These are phyloP conservation scores for Daldinia eschscholtzii DNA, from an alignment of 2,329 filamentous ascomycete genomes.

Conservation along the genomic window DNA sequence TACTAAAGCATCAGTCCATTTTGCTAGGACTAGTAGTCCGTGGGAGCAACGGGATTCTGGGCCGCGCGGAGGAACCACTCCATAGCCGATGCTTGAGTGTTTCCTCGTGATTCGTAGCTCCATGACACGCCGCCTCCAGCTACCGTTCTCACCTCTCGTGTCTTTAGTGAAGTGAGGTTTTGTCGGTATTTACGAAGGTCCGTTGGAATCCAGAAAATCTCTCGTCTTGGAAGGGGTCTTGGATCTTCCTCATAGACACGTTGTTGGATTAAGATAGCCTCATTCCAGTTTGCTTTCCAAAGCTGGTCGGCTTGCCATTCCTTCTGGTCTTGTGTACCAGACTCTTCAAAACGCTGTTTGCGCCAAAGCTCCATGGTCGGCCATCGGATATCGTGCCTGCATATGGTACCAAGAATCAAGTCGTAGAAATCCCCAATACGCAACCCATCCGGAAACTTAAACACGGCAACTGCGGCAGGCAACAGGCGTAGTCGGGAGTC, in stretches of 20 bases:
- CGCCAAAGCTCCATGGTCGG: not conserved
- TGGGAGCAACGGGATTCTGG: not conserved
- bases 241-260: not conserved
- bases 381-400: not conserved
- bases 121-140: not conserved
- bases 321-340: not conserved
- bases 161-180: not conserved
- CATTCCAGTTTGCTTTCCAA: not conserved
- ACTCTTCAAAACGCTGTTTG: not conserved
- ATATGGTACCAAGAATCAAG: slow-evolving; percentile 1
- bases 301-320: not conserved
- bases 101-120: not conserved
- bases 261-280: not conserved
- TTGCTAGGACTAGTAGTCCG: not conserved
- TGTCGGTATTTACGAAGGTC: not conserved
- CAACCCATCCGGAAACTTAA: not conserved
- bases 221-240: not conserved
- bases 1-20: not conserved
- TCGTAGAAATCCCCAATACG: slow-evolving; percentile 8
- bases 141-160: not conserved
- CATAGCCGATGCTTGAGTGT: not conserved
- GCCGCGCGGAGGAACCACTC: not conserved
- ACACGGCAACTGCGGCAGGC: not conserved
- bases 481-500: not conserved
- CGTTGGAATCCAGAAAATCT: not conserved